phyloP scores from a whole-genome alignment of 2,329 filamentous ascomycete genomes.

The Aspergillus puulaauensis region DNA sequence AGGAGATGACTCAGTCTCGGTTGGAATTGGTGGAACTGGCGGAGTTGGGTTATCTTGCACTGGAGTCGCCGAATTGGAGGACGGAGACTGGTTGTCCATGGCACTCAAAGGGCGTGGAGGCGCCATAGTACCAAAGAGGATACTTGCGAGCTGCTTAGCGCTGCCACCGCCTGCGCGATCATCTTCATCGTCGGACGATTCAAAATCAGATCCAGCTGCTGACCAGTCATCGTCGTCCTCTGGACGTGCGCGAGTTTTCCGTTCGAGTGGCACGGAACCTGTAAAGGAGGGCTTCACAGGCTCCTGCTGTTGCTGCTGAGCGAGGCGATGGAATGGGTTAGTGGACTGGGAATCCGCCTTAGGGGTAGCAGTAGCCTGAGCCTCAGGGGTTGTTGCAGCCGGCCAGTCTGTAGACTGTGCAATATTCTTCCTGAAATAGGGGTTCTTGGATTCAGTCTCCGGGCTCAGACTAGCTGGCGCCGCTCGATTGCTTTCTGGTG shows the following conservation, averaged over 20 bases:
- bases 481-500: constrained; percentile 50
- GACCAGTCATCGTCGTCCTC: constrained; percentile 77
- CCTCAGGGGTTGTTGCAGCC: constrained; percentile 44
- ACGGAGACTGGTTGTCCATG: constrained; percentile 66
- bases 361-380: constrained; percentile 38
- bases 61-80: constrained; percentile 47
- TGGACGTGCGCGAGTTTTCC: constrained; percentile 55
- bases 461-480: constrained; percentile 56
- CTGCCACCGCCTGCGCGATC: constrained; percentile 76
- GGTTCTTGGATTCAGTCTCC: constrained; percentile 84
- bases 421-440: constrained; percentile 89
- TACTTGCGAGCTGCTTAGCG: constrained; percentile 89
- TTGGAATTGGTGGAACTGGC: constrained; percentile 28
- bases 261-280: constrained; percentile 47
- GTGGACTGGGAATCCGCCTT: constrained; percentile 65
- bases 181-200: constrained; percentile 69
- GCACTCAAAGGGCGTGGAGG: constrained; percentile 86
- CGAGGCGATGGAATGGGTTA: constrained; percentile 91
- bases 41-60: constrained; percentile 43
- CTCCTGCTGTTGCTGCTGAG: constrained; percentile 65
- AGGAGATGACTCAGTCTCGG: constrained; percentile 17
- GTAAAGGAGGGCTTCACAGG: constrained; percentile 52
- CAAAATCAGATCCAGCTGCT: constrained; percentile 72
- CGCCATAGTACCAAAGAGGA: constrained; percentile 95
- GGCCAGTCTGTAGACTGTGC: constrained; percentile 64